Percentiles rank a stretch among this genome's conserved stretches.
Evolutionary conservation across 169 alveolate species (phyloP).

Genomic region (Eimeria falciformis): DNA sequence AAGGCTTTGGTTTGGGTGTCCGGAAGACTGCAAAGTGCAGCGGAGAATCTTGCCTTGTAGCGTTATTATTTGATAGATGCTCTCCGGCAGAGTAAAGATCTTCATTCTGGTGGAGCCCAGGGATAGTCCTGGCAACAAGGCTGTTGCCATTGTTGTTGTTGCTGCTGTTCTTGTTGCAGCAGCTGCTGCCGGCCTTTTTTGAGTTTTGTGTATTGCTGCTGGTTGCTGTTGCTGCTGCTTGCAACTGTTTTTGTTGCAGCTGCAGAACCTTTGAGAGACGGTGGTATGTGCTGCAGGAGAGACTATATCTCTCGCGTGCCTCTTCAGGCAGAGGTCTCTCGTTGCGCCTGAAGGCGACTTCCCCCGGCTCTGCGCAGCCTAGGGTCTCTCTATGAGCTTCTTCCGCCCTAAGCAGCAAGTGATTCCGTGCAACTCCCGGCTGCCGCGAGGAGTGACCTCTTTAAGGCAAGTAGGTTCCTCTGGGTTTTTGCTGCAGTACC

Average conservation of each 20-base stretch:
- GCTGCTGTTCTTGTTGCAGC: background rate
- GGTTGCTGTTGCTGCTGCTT: background rate
- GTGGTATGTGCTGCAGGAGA: conserved; percentile 29
- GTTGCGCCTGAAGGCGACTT: background rate
- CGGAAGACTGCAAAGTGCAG: conserved; percentile 4
- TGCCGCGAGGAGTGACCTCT: background rate
- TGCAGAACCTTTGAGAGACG: background rate
- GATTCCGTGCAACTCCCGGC: background rate
- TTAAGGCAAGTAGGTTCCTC: background rate
- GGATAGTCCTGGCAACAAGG: background rate
- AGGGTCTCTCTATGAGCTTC: background rate
- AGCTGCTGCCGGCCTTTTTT: background rate
- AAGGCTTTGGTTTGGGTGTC: conserved; percentile 41
- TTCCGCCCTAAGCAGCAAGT: conserved; percentile 12
- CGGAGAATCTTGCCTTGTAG: conserved; percentile 7
- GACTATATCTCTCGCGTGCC: conserved; percentile 39
- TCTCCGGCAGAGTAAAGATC: conserved; percentile 21
- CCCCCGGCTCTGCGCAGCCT: background rate
- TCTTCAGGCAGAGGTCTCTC: conserved; percentile 15
- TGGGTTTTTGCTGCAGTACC: background rate
- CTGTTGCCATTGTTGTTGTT: background rate
- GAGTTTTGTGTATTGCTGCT: background rate
- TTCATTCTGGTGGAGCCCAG: background rate
- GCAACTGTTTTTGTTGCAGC: background rate
- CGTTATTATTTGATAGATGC: background rate